Evolutionary conservation across 1,139 yeast genomes (phyloP), one percentile per base, ranked within the genome.

Genomic region (Saccharomyces pastorianus): DNA sequence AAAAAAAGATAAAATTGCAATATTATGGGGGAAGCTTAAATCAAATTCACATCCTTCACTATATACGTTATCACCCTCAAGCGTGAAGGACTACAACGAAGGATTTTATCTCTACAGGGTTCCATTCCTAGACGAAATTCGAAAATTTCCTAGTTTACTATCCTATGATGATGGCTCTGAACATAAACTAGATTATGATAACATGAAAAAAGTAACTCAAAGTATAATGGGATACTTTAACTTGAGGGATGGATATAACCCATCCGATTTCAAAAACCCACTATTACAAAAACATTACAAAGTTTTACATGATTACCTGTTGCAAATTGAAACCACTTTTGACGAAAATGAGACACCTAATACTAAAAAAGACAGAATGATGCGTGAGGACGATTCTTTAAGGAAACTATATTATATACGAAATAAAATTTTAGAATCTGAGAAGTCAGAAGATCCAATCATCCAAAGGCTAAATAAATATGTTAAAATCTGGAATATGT

Each of bases 1-100:
- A 3, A 75, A 75, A 51, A 73, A 78, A 51, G 64, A 75, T 3
- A 80, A 80, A 63, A 83, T 79, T 61, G 95, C 88, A 0, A 70
- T 93, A 8, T 78, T 86, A 1, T 88, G 90, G 83, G 91, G 96
- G 1, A 80, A 84, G 61, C 64, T 77, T 6, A 78, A 84, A 56
- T 72, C 69, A 50, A 76, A 75, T 57, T 71, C 89, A 0, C 68
- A 77, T 51, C 95, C 96, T 0, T 62, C 74, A 2, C 61, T 88
- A 50, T 85, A 77, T 62, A 80, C 85, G 0, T 63, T 89, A 56
- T 74, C 82, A 51, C 88, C 96, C 0, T 77, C 87, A 1, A 52
- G 53, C 11, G 53, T 53, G 11, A 32, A 31, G 2, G 67, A 62
- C 25, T 55, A 58, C 17, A 65, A 61, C 0, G 81, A 84, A 59